Evolutionary conservation across 352 stramenopile genomes (phyloP), one percentile per base, ranked within the genome.

Genomic region (Phytopythium aichiense): DNA sequence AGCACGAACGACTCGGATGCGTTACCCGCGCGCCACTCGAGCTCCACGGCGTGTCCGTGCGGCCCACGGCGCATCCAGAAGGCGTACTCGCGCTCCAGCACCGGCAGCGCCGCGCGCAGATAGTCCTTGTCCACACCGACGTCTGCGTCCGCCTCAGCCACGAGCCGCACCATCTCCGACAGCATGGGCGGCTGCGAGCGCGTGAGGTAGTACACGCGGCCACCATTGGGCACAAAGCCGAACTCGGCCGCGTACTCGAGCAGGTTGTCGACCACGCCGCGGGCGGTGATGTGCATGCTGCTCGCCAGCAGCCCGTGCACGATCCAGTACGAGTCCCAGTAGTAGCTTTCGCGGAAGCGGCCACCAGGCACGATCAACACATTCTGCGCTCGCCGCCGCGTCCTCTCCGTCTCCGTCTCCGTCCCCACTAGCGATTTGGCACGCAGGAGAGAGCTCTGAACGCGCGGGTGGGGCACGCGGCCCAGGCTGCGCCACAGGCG

Each of bases 291-390:
- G 16, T 66, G 51, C 88, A 97, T 93, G 54, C 77, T 70, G 62
- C 85, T 94, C 11, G 94, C 81, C 38, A 97, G 67, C 7, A 98
- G 72, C 0, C 91, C 89, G 57, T 91, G 67, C 12, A 97, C 80
- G 56, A 97, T 97, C 92, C 92, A 98, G 71, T 92, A 97, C 60
- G 82, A 92, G 63, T 98, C 92, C 92, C 92, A 97, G 68, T 97
- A 97, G 73, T 97, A 98, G 43, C 73, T 88, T 68, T 98, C 92
- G 12, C 89, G 82, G 65, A 98, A 98, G n/a, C 92, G 79, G 7
- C 88, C 92, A 22, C 91, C 92, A 8, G 89, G 91, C 0, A 97
- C 83, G 46, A 97, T 89, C 42, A 97, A 64, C 30, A 93, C 73
- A 40, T 89, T 83, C 45, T 76, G 76, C 40, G 68, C 58, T 31